Conservation (phyloP, 2,329 filamentous ascomycete genomes). For the Apiospora arundinis region DNA sequence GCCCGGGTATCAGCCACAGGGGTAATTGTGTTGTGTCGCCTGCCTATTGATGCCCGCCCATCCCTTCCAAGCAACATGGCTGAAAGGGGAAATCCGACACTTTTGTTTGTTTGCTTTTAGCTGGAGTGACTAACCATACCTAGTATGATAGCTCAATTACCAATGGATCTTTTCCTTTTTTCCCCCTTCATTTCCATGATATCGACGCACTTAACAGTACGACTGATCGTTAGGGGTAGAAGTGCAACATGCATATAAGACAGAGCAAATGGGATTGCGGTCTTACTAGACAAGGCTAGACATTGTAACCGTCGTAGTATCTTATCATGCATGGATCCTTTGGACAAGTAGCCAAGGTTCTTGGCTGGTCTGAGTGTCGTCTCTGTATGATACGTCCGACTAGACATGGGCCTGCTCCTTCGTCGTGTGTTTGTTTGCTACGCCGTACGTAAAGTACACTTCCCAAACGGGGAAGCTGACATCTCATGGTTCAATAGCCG, state of each 20-base stretch:
- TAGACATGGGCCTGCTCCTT: not conserved
- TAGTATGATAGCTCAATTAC: too few species aligned
- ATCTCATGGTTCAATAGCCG: not conserved
- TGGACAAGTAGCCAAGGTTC: not conserved
- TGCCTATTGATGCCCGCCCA: too few species aligned
- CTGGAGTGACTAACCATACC: too few species aligned
- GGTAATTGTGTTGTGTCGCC: too few species aligned
- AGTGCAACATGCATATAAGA: too few species aligned
- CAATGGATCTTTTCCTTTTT: too few species aligned
- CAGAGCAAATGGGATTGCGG: not conserved
- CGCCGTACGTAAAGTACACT: not conserved
- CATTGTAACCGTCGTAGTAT: not conserved
- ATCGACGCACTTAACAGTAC: not conserved
- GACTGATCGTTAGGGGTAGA: not conserved
- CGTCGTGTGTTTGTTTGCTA: not conserved
- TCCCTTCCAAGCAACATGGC: too few species aligned
- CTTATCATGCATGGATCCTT: not conserved
- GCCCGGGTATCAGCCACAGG: too few species aligned
- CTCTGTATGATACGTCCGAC: not conserved
- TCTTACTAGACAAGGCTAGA: not conserved
- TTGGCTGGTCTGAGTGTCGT: not conserved
- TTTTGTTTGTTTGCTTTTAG: too few species aligned
- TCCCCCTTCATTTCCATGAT: too few species aligned
- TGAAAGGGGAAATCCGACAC: too few species aligned
- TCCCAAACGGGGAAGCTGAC: not conserved